phyloP scores from a whole-genome alignment of 768 basidiomycete genomes.

The Auriscalpium microsporum region DNA sequence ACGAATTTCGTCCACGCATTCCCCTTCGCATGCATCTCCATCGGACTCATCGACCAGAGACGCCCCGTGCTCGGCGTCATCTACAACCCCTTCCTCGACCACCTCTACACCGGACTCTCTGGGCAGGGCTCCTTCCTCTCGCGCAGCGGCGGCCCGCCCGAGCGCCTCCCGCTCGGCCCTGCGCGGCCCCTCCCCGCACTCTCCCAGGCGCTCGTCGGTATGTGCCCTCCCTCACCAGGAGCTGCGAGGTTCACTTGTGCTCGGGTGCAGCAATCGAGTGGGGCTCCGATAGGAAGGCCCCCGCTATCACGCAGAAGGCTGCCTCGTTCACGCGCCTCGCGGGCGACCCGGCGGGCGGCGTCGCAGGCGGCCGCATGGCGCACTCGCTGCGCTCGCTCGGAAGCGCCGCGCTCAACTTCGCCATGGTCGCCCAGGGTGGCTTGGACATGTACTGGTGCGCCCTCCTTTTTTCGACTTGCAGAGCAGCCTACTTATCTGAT shows the following conservation, averaged over 20 bases:
- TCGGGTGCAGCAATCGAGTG: constrained; percentile 69
- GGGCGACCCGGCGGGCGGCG: constrained; percentile 52
- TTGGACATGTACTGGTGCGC: constrained; percentile 81
- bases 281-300: constrained; percentile 67
- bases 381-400: constrained; percentile 80
- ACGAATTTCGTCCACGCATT: constrained; percentile 86
- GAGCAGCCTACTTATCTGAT: background rate
- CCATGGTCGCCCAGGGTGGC: constrained; percentile 81
- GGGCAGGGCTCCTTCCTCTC: constrained; percentile 70
- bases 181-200: constrained; percentile 56
- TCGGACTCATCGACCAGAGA: constrained; percentile 79
- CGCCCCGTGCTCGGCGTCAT: constrained; percentile 85
- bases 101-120: constrained; percentile 74
- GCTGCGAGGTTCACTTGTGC: constrained; percentile 16
- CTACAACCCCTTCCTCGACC: constrained; percentile 86
- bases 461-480: constrained; percentile 3
- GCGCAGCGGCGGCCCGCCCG: constrained; percentile 24
- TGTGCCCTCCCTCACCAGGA: background rate
- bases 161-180: constrained; percentile 56
- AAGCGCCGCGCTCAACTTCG: constrained; percentile 76
- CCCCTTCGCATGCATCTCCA: constrained; percentile 83
- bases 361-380: constrained; percentile 72
- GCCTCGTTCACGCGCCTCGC: constrained; percentile 67
- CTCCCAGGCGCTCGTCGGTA: constrained; percentile 65
- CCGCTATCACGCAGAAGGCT: constrained; percentile 48